These are phyloP conservation scores for Mycena floridula DNA, from an alignment of 768 basidiomycete species.

Conservation along the genomic window DNA sequence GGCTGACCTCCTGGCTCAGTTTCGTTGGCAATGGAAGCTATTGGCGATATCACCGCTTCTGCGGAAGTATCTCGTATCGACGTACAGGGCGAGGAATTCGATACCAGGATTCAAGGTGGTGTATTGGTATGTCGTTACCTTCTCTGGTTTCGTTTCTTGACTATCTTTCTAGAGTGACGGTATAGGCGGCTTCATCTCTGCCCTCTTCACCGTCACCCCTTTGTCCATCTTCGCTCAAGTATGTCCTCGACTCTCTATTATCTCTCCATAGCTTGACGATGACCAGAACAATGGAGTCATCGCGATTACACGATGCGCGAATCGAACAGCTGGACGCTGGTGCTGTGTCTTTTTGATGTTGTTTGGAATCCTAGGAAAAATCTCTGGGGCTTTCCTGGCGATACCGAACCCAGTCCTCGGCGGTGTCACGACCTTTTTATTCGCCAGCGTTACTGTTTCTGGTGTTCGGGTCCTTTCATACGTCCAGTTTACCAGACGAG, in stretches of 20 bases:
- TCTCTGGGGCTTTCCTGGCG: slow-evolving; percentile 78
- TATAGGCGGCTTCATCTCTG: slow-evolving; percentile 74
- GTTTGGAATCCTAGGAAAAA: slow-evolving; percentile 75
- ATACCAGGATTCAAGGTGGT: slow-evolving; percentile 79
- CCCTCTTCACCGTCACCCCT: slow-evolving; percentile 76
- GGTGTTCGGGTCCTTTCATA: slow-evolving; percentile 67
- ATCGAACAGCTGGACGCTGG: slow-evolving; percentile 73
- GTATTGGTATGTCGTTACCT: slow-evolving; percentile 45
- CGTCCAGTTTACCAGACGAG: slow-evolving; percentile 53
- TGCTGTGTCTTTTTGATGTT: slow-evolving; percentile 77
- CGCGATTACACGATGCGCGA: slow-evolving; percentile 79
- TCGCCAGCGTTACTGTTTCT: slow-evolving; percentile 66
- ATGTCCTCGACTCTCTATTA: neutral
- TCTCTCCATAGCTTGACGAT: neutral
- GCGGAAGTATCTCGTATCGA: slow-evolving; percentile 75
- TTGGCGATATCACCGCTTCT: slow-evolving; percentile 79
- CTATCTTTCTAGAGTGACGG: slow-evolving; percentile 56
- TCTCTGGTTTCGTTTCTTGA: slow-evolving; percentile 40
- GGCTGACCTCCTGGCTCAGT: slow-evolving; percentile 28
- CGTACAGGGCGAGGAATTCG: slow-evolving; percentile 72
- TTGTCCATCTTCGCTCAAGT: slow-evolving; percentile 73
- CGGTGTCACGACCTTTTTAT: slow-evolving; percentile 83
- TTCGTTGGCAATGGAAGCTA: slow-evolving; percentile 76
- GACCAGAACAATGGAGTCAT: slow-evolving; percentile 77
- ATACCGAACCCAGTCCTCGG: slow-evolving; percentile 82